Percentiles rank a stretch among this genome's conserved stretches.
Conservation (phyloP, 2,329 filamentous ascomycete genomes). For the Curvularia eragrostidis region DNA sequence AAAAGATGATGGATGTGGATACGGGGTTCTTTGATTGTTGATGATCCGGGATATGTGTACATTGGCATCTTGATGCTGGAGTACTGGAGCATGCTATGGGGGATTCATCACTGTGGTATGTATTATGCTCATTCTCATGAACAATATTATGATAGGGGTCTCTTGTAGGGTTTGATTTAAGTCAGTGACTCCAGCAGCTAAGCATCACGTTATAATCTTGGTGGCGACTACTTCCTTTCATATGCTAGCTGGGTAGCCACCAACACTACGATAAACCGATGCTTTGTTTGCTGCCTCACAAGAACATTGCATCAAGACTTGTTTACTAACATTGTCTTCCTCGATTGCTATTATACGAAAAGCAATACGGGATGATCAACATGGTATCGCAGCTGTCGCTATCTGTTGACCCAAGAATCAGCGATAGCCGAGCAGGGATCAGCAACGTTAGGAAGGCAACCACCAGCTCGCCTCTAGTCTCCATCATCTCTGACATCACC, state of each 20-base stretch:
- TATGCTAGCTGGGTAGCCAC: not conserved
- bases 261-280: not conserved
- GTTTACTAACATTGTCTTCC: not conserved
- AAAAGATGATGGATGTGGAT: slow-evolving; percentile 23
- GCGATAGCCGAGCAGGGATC: slow-evolving; percentile 9
- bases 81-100: not conserved
- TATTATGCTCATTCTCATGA: not conserved
- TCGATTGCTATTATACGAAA: not conserved
- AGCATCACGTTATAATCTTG: too few species aligned
- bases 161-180: too few species aligned
- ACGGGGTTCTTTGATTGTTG: slow-evolving; percentile 25
- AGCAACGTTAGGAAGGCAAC: slow-evolving; percentile 5
- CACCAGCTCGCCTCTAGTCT: not conserved
- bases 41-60: not conserved
- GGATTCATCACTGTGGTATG: not conserved
- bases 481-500: not conserved
- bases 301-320: not conserved
- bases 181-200: too few species aligned
- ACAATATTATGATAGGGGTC: not conserved
- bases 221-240: not conserved
- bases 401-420: slow-evolving; percentile 2
- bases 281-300: not conserved
- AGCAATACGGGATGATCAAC: not conserved
- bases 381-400: not conserved
- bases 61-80: not conserved